Base-by-base conservation (phyloP, 2,329 filamentous ascomycete species). In the Emericellopsis cladophorae region DNA sequence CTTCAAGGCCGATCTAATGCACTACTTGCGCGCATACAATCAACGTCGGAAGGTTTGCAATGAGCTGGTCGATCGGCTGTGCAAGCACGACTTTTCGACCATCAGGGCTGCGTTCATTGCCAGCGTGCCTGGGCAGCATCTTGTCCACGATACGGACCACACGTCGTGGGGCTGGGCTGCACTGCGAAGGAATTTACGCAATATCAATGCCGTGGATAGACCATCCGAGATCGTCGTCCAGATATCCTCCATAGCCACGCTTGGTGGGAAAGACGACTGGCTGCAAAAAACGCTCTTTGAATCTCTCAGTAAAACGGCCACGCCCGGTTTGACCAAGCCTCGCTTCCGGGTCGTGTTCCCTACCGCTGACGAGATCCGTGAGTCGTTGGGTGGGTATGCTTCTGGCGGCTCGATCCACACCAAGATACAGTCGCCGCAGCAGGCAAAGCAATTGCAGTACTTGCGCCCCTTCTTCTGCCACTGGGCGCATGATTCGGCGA, bases 341-440 rank as follows among this genome's bases (percentile, higher is more conserved):
- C 65, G 60, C 5, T 80, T 83, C 59, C 81, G 78, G 39, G 68
- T 95, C 31, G 72, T 95, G 5, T 95, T 90, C 49, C 88, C 88
- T 0, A 90, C 86, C 0, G 67, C 82, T 0, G 72, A 84, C 40
- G 86, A 94, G 54, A 83, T 95, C 43, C 75, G 85, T 14, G 66
- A 65, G 33, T 89, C 81, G 0, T 56, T 94, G 0, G 81, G 88
- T 51, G 88, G 88, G 6, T 94, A 94, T 53, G 58, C 52, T 3
- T 85, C 85, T 0, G 88, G 88, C 0, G 72, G 61, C 2, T 90
- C 86, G 0, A 92, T 95, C 42, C 87, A 94, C 53, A 85, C 79
- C 51, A 92, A 87, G 54, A 75, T 79, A 2, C 73, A 84, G 48
- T 84, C 79, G 1, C 49, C 69, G 2, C 69, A 81, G 14, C 86